Conservation (phyloP, 1,139 yeast genomes). For the Candida dubliniensis region DNA sequence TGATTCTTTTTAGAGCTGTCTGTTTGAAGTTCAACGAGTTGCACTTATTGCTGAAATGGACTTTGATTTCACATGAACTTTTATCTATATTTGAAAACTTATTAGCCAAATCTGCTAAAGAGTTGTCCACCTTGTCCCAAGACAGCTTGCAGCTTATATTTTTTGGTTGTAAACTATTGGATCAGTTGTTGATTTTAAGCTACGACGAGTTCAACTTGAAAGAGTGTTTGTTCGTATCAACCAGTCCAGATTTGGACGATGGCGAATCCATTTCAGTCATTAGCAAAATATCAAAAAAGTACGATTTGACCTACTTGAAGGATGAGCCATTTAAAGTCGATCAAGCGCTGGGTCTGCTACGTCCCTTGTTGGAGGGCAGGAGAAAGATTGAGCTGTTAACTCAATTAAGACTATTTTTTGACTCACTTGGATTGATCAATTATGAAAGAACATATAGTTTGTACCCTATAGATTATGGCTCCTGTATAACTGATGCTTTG, state of each 20-base stretch:
- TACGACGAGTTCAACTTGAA: slow-evolving; percentile 77
- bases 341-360: slow-evolving; percentile 17
- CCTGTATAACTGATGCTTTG: slow-evolving; percentile 55
- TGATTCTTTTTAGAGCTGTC: slow-evolving; percentile 61
- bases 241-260: slow-evolving; percentile 58
- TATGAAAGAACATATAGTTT: slow-evolving; percentile 73
- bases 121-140: slow-evolving; percentile 31
- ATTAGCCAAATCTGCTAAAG: slow-evolving; percentile 27
- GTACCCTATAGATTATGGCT: slow-evolving; percentile 44
- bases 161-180: slow-evolving; percentile 75
- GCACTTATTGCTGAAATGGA: slow-evolving; percentile 73
- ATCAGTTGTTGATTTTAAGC: slow-evolving; percentile 63
- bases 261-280: slow-evolving; percentile 34
- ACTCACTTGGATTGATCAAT: slow-evolving; percentile 65
- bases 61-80: slow-evolving; percentile 61
- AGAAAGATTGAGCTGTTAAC: slow-evolving; percentile 44
- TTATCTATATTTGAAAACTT: slow-evolving; percentile 51
- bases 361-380: slow-evolving; percentile 52
- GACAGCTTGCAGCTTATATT: slow-evolving; percentile 48
- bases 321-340: slow-evolving; percentile 33
- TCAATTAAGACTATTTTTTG: slow-evolving; percentile 66
- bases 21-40: slow-evolving; percentile 60
- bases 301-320: slow-evolving; percentile 37
- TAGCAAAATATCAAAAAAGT: slow-evolving; percentile 48
- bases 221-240: slow-evolving; percentile 85